A percentile compares a stretch with the other conserved stretches of the same genome.
These are phyloP conservation scores for Xerocomus spinulosus DNA, from an alignment of 768 basidiomycete genomes.

Conservation along the genomic window DNA sequence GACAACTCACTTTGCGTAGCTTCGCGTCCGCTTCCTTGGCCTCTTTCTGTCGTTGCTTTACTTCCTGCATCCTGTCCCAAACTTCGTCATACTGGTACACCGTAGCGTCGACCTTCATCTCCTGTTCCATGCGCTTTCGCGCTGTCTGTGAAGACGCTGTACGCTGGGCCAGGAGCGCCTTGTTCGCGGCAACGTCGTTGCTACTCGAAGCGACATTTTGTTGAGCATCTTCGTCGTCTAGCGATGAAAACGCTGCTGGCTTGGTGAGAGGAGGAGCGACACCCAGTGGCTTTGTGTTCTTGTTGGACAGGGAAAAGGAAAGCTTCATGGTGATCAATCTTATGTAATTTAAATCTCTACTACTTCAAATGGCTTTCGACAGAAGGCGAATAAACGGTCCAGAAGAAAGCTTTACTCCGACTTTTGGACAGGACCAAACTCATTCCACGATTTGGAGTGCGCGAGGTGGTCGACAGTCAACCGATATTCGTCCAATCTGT, in stretches of 20 bases:
- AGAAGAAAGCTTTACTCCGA: constrained; percentile 69
- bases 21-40: constrained; percentile 71
- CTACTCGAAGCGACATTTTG: constrained; percentile 45
- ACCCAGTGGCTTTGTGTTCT: constrained; percentile 53
- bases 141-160: constrained; percentile 56
- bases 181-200: constrained; percentile 43
- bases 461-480: constrained; percentile 48
- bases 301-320: constrained; percentile 71
- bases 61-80: constrained; percentile 93
- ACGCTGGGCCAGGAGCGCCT: constrained; percentile 54
- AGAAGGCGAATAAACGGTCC: constrained; percentile 88
- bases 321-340: constrained; percentile 61
- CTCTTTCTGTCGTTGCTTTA: constrained; percentile 68
- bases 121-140: constrained; percentile 72
- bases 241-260: constrained; percentile 58
- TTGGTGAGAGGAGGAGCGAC: constrained; percentile 49
- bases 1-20: constrained; percentile 65
- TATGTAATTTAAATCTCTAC: constrained; percentile 18
- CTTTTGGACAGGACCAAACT: constrained; percentile 44
- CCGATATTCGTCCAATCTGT: constrained; percentile 88
- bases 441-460: constrained; percentile 17
- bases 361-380: constrained; percentile 63
- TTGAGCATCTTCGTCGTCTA: constrained; percentile 57
- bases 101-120: constrained; percentile 71
- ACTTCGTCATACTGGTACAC: constrained; percentile 96